phyloP scores from a whole-genome alignment of 805 yeast genomes.

The Myxozyma monticola region DNA sequence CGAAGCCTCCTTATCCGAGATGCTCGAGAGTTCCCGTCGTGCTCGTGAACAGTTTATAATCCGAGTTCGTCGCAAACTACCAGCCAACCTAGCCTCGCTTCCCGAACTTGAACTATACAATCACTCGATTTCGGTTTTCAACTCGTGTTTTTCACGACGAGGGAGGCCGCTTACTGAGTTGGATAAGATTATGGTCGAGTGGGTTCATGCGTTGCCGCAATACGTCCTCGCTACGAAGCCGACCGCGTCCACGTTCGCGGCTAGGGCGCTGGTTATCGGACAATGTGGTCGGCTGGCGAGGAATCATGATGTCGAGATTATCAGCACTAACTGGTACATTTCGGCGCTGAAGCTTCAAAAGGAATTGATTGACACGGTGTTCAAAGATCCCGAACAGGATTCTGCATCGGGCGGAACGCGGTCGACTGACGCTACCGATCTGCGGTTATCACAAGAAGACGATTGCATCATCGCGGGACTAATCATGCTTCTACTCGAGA shows the following conservation, averaged over 20 bases:
- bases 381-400: background rate
- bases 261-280: constrained; percentile 10
- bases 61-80: too few species aligned
- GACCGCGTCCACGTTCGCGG: constrained; percentile 10
- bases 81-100: too few species aligned
- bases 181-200: background rate
- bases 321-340: constrained; percentile 15
- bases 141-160: too few species aligned
- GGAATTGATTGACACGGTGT: background rate
- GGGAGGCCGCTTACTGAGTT: too few species aligned
- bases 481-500: constrained; percentile 5
- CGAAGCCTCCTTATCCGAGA: too few species aligned
- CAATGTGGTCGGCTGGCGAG: constrained; percentile 7
- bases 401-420: too few species aligned
- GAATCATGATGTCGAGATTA: constrained; percentile 3
- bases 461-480: constrained; percentile 5
- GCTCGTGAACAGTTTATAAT: too few species aligned
- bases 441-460: constrained; percentile 2
- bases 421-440: too few species aligned
- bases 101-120: too few species aligned
- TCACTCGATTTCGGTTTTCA: too few species aligned
- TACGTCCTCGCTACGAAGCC: constrained; percentile 14
- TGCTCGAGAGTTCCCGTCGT: too few species aligned
- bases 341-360: constrained; percentile 11
- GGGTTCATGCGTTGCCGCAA: constrained; percentile 6